Evolutionary conservation across 2,329 filamentous ascomycete genomes (phyloP).

Genomic region (Fusarium sp.): DNA sequence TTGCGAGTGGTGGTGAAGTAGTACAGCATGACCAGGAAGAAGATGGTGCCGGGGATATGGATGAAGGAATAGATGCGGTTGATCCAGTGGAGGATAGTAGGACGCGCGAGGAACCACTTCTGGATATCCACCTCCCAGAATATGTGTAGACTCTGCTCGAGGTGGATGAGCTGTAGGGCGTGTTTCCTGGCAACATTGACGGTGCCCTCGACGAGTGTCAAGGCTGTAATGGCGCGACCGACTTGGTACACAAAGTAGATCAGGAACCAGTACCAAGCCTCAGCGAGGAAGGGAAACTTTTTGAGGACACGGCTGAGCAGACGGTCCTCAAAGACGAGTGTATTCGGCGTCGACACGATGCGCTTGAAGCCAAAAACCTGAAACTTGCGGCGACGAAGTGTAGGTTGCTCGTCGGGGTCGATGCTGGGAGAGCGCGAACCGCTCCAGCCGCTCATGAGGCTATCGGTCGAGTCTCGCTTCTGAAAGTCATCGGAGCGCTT

Average conservation of each 20-base stretch:
- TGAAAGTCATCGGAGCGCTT: slow-evolving; percentile 49
- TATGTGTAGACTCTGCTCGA: slow-evolving; percentile 73
- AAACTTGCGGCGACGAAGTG: slow-evolving; percentile 49
- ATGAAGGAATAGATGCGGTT: slow-evolving; percentile 82
- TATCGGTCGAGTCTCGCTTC: slow-evolving; percentile 43
- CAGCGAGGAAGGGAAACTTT: slow-evolving; percentile 78
- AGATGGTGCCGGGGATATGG: slow-evolving; percentile 80
- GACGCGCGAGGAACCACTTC: slow-evolving; percentile 60
- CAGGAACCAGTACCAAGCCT: slow-evolving; percentile 82
- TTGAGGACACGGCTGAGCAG: slow-evolving; percentile 64
- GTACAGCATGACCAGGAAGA: slow-evolving; percentile 73
- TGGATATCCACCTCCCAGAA: slow-evolving; percentile 76
- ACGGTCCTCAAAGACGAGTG: slow-evolving; percentile 48
- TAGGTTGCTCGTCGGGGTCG: slow-evolving; percentile 43
- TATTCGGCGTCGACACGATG: slow-evolving; percentile 49
- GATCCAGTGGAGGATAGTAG: slow-evolving; percentile 72
- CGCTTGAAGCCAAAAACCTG: slow-evolving; percentile 48
- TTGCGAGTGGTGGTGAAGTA: slow-evolving; percentile 76
- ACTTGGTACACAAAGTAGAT: slow-evolving; percentile 85
- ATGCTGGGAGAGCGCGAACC: slow-evolving; percentile 44
- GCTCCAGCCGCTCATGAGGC: slow-evolving; percentile 41
- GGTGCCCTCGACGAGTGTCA: slow-evolving; percentile 75
- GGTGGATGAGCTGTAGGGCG: slow-evolving; percentile 73
- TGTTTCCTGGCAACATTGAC: slow-evolving; percentile 76
- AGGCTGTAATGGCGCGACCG: slow-evolving; percentile 76